A percentile compares a stretch with the other conserved stretches of the same genome.
These are phyloP conservation scores for Candida berthetii DNA, from an alignment of 805 yeast genomes.

Conservation along the genomic window DNA sequence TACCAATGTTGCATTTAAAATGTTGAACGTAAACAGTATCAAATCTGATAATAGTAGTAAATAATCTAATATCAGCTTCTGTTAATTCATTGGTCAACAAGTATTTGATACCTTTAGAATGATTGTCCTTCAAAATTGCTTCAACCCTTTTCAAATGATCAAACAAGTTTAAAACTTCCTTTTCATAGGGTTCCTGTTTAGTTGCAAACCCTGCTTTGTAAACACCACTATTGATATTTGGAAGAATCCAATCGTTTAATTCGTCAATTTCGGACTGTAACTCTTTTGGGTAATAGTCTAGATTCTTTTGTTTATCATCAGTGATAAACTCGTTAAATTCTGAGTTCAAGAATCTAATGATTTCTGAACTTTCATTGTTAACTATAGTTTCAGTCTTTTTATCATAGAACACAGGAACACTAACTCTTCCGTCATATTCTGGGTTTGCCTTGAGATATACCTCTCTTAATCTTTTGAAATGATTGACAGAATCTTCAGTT, in stretches of 20 bases:
- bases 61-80: slow-evolving; percentile 87
- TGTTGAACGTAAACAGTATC: slow-evolving; percentile 94
- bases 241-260: slow-evolving; percentile 76
- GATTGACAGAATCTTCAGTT: slow-evolving; percentile 58
- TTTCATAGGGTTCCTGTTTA: slow-evolving; percentile 74
- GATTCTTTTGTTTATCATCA: slow-evolving; percentile 37
- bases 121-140: slow-evolving; percentile 41
- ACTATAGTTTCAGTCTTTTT: slow-evolving; percentile 77
- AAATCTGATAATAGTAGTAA: slow-evolving; percentile 82
- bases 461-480: slow-evolving; percentile 55
- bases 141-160: slow-evolving; percentile 67
- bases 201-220: slow-evolving; percentile 91
- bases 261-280: slow-evolving; percentile 61
- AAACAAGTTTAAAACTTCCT: slow-evolving; percentile 58
- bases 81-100: slow-evolving; percentile 65
- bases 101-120: slow-evolving; percentile 26
- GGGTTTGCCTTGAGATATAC: slow-evolving; percentile 72
- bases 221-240: slow-evolving; percentile 85
- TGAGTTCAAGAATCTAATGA: slow-evolving; percentile 75
- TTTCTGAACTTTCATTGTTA: slow-evolving; percentile 86
- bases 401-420: slow-evolving; percentile 95
- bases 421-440: slow-evolving; percentile 73
- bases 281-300: slow-evolving; percentile 58
- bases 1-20: slow-evolving; percentile 85
- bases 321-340: slow-evolving; percentile 58